Evolutionary conservation across 2,329 filamentous ascomycete genomes (phyloP).

Genomic region (Neonectria faginata): DNA sequence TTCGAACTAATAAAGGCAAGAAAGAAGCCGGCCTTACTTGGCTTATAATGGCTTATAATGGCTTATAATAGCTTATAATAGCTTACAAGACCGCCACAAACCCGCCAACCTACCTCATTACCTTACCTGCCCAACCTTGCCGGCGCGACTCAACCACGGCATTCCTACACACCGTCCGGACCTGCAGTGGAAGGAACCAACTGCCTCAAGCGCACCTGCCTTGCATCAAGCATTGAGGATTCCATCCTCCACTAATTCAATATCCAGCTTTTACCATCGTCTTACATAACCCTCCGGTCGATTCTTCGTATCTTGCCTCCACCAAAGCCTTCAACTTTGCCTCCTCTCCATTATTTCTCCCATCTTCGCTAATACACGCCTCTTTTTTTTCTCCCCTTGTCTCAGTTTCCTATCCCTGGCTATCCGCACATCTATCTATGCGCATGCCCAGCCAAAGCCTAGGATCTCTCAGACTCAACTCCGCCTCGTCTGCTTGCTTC

Average conservation of each 20-base stretch:
- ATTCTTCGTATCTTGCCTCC: background rate
- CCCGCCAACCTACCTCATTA: background rate
- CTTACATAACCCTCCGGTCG: constrained; percentile 4
- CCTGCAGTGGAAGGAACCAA: constrained; percentile 9
- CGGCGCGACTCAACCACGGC: background rate
- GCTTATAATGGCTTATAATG: background rate
- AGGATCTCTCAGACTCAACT: background rate
- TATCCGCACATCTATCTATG: background rate
- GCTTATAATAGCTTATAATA: no score
- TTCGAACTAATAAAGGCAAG: background rate
- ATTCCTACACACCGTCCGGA: constrained; percentile 8
- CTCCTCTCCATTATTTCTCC: background rate
- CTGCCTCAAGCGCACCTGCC: constrained; percentile 5
- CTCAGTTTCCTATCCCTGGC: background rate
- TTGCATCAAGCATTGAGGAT: constrained; percentile 8
- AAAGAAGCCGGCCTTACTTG: constrained; percentile 1
- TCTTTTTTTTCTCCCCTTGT: background rate
- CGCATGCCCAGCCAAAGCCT: background rate
- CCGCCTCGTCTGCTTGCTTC: background rate
- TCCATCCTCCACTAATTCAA: background rate
- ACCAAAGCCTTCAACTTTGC: background rate
- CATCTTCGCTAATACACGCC: background rate
- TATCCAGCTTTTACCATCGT: background rate
- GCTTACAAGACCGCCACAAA: constrained; percentile 2
- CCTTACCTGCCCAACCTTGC: background rate